A percentile compares a stretch with the other conserved stretches of the same genome.
These are phyloP conservation scores for Petunia hybrid DNA, from an alignment of 305 asterid genomes.

Conservation along the genomic window DNA sequence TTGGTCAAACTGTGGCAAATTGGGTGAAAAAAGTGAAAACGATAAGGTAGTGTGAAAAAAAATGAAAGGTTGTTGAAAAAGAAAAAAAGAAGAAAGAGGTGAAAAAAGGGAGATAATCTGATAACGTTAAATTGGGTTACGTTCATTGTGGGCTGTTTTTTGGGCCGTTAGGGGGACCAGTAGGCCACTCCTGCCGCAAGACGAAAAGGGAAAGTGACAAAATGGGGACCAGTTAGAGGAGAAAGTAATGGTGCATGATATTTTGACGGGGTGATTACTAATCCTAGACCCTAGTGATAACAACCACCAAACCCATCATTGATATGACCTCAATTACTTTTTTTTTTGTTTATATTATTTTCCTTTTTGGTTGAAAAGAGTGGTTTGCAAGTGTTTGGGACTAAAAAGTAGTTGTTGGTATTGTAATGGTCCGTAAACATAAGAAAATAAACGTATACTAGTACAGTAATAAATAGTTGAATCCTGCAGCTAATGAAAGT, in stretches of 20 bases:
- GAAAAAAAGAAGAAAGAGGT: not conserved
- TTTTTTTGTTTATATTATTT: no score
- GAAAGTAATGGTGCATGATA: constrained; percentile 43
- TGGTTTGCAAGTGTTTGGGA: no score
- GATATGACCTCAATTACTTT: not conserved
- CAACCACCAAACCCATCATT: not conserved
- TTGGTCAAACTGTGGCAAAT: constrained; percentile 31
- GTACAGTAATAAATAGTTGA: no score
- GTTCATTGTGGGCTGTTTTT: constrained; percentile 33
- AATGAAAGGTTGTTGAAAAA: not conserved
- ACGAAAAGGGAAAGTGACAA: constrained; percentile 33
- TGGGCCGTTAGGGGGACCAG: constrained; percentile 30
- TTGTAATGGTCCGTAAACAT: no score
- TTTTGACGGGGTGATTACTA: constrained; percentile 28
- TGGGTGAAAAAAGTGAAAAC: constrained; percentile 6
- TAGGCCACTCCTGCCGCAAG: constrained; percentile 37
- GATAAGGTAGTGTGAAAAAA: not conserved
- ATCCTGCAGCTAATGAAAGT: no score
- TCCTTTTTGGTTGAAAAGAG: not conserved
- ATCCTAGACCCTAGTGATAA: constrained; percentile 15
- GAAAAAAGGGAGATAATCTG: constrained; percentile 27
- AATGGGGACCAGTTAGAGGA: constrained; percentile 34
- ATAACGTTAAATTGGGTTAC: constrained; percentile 32
- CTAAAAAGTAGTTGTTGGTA: no score
- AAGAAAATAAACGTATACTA: no score